Percentiles rank a stretch among this genome's conserved stretches.
These are phyloP conservation scores for Iris macrosiphon DNA, from an alignment of 106 monocot species.

Conservation along the genomic window DNA sequence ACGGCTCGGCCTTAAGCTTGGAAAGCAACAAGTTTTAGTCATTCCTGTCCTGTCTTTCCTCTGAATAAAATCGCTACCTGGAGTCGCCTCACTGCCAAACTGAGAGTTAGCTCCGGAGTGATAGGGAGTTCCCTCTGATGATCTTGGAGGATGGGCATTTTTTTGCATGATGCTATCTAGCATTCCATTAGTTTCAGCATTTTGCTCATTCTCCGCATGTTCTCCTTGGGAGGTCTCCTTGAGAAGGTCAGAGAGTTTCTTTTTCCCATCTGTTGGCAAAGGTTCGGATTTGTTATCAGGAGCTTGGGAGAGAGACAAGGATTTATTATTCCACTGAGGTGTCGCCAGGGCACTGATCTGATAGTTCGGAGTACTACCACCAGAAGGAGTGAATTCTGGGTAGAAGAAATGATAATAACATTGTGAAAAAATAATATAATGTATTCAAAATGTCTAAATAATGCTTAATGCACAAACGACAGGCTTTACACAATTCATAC, in stretches of 20 bases:
- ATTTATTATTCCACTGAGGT: slow-evolving; percentile 18
- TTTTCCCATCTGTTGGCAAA: slow-evolving; percentile 34
- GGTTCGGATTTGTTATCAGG: slow-evolving; percentile 27
- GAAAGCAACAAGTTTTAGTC: slow-evolving; percentile 53
- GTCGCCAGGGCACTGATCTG: slow-evolving; percentile 6
- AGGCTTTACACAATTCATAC: no score
- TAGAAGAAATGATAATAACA: neutral
- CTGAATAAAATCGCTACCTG: slow-evolving; percentile 6
- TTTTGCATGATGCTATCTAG: neutral
- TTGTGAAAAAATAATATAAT: no score
- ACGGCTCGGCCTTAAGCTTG: slow-evolving; percentile 20
- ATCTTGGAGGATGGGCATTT: slow-evolving; percentile 12
- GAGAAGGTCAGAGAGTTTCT: slow-evolving; percentile 42
- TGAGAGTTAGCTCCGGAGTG: slow-evolving; percentile 19
- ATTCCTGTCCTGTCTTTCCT: slow-evolving; percentile 32
- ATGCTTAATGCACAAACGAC: no score
- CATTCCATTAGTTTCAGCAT: slow-evolving; percentile 7
- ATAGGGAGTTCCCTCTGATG: slow-evolving; percentile 5
- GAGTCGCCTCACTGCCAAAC: slow-evolving; percentile 15
- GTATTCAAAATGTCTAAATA: no score
- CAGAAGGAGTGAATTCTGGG: slow-evolving; percentile 54
- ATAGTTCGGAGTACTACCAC: slow-evolving; percentile 48
- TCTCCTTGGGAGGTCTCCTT: slow-evolving; percentile 10
- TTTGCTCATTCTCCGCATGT: no score
- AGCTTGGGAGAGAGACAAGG: neutral